phyloP scores from a whole-genome alignment of 306 rosid species.

The Acacia melanoxylon region DNA sequence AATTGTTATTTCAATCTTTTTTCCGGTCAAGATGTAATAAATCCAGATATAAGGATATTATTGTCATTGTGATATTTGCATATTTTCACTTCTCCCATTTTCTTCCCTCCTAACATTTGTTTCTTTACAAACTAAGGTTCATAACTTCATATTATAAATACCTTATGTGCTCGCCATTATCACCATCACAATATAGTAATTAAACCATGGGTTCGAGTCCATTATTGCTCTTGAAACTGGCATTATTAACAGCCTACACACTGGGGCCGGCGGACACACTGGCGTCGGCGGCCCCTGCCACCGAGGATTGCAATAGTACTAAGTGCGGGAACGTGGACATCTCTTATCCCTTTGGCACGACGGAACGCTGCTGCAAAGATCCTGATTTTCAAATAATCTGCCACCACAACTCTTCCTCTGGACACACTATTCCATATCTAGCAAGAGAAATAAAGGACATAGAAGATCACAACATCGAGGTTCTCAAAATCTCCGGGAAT shows the following conservation, averaged over 20 bases:
- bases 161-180: too few relatives aligned
- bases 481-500: not conserved
- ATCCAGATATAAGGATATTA: too few relatives aligned
- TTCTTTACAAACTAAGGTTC: too few relatives aligned
- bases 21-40: too few relatives aligned
- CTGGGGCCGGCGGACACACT: not conserved
- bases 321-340: not conserved
- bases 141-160: too few relatives aligned
- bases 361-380: not conserved
- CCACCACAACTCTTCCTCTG: not conserved
- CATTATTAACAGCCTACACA: not conserved
- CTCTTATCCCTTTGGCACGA: not conserved
- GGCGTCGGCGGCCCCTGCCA: not conserved
- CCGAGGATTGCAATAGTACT: not conserved
- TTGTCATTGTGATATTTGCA: too few relatives aligned
- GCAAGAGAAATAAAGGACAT: not conserved
- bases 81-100: too few relatives aligned
- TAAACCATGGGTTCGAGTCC: not conserved
- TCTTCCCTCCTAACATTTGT: too few relatives aligned
- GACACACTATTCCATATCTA: not conserved
- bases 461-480: not conserved
- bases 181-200: too few relatives aligned
- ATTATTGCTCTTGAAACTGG: not conserved
- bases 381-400: not conserved
- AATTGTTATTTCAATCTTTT: too few relatives aligned